Percentiles rank a stretch among this genome's conserved stretches.
Conservation (phyloP, 768 basidiomycete genomes). For the Leucosporidium creatinivorum region DNA sequence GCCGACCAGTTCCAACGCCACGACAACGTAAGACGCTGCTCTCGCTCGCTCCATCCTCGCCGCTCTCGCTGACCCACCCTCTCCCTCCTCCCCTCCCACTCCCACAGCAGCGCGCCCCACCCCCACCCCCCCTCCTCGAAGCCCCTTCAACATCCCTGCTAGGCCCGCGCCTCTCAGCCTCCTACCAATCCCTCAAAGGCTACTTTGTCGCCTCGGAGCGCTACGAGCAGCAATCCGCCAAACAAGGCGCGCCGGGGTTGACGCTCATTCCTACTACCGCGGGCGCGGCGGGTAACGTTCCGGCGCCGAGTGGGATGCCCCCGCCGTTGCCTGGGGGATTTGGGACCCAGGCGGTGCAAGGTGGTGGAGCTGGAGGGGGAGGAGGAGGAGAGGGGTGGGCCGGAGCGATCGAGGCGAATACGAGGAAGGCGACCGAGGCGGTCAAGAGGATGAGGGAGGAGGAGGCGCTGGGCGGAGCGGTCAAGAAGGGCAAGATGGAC, state of each 20-base stretch:
- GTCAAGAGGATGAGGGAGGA: no score
- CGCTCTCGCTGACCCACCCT: background rate
- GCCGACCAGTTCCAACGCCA: background rate
- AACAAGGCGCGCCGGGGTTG: background rate
- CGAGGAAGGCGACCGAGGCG: no score
- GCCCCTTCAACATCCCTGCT: slow-evolving; percentile 10
- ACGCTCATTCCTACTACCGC: background rate
- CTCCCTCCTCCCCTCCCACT: background rate
- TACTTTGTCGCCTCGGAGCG: slow-evolving; percentile 24
- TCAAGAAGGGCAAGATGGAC: background rate
- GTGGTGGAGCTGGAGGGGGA: no score
- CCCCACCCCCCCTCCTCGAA: slow-evolving; percentile 11
- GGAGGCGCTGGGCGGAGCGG: background rate
- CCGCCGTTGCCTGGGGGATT: background rate
- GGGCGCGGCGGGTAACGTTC: background rate
- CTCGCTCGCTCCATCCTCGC: background rate
- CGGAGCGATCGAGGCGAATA: no score
- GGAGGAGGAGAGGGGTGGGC: no score
- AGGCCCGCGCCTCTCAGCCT: background rate
- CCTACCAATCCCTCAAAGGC: slow-evolving; percentile 17
- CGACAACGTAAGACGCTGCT: slow-evolving; percentile 4
- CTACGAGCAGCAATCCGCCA: slow-evolving; percentile 15
- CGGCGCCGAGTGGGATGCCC: background rate
- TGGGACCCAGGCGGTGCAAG: no score
- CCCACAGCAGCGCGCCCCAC: background rate